Evolutionary conservation across 768 basidiomycete species (phyloP).

Genomic region (Xerocomellus amylosporus): DNA sequence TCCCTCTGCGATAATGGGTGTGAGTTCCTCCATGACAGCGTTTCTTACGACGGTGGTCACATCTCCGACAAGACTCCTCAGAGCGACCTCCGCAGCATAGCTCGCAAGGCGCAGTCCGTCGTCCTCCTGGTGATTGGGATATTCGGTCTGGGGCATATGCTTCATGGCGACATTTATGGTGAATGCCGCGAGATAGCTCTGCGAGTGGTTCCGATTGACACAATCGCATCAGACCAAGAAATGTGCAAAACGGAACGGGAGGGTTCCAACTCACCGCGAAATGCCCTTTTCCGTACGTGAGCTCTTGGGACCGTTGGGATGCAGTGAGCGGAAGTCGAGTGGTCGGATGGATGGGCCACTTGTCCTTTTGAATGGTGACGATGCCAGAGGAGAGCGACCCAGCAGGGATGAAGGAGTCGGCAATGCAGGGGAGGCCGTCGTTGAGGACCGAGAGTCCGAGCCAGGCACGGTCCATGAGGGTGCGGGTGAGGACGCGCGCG

Average conservation of each 20-base stretch:
- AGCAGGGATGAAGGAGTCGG: background rate
- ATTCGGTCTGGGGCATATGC: background rate
- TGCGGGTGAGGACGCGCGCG: background rate
- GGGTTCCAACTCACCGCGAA: background rate
- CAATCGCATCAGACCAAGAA: background rate
- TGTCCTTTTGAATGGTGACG: background rate
- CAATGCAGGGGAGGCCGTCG: background rate
- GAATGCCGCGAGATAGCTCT: background rate
- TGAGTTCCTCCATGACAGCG: background rate
- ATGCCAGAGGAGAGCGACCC: background rate
- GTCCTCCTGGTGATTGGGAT: background rate
- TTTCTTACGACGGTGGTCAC: background rate
- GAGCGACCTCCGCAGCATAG: background rate
- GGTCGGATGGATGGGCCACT: background rate
- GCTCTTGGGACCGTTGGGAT: background rate
- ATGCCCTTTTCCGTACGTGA: background rate
- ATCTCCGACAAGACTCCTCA: background rate
- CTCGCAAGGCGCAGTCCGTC: background rate
- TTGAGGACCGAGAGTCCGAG: background rate
- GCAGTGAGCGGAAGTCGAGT: background rate
- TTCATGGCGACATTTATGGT: background rate
- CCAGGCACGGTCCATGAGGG: slow-evolving; percentile 4
- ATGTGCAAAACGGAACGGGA: too few species aligned
- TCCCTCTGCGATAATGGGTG: background rate
- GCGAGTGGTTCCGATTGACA: background rate